A percentile compares a stretch with the other conserved stretches of the same genome.
Evolutionary conservation across 257 asterid species (phyloP).

Genomic region (Solanum chaucha): DNA sequence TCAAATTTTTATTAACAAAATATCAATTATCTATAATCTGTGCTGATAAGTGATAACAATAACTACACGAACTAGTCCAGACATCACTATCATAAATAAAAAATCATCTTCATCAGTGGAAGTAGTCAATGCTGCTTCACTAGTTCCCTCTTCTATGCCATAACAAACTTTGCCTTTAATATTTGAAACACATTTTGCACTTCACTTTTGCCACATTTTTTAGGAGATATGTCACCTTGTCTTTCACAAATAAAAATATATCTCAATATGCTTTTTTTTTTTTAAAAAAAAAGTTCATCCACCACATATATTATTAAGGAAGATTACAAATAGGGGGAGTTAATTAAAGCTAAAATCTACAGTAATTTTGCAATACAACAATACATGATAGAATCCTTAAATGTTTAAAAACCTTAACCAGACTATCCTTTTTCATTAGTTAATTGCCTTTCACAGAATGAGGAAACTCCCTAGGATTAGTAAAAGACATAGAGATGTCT

Average conservation of each 20-base stretch:
- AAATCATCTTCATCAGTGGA: not conserved
- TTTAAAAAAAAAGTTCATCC: not conserved
- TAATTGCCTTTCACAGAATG: no score
- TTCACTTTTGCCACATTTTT: not conserved
- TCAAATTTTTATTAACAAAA: not conserved
- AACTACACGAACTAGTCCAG: not conserved
- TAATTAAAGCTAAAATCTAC: not conserved
- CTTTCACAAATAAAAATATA: not conserved
- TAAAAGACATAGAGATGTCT: no score
- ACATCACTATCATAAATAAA: not conserved
- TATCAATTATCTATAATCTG: no score
- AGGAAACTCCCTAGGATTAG: no score
- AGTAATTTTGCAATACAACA: not conserved
- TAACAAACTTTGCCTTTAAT: not conserved
- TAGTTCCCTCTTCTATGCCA: not conserved
- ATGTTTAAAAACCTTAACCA: not conserved
- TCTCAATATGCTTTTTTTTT: not conserved
- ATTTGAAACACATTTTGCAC: not conserved
- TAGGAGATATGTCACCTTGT: not conserved
- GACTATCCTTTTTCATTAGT: no score
- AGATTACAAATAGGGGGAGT: not conserved
- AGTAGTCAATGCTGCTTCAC: not conserved
- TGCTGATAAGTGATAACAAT: not conserved
- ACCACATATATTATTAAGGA: not conserved
- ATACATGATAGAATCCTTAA: not conserved